Percentiles rank a stretch among this genome's conserved stretches.
These are phyloP conservation scores for Citrus cavaleriei DNA, from an alignment of 345 rosid species.

Conservation along the genomic window DNA sequence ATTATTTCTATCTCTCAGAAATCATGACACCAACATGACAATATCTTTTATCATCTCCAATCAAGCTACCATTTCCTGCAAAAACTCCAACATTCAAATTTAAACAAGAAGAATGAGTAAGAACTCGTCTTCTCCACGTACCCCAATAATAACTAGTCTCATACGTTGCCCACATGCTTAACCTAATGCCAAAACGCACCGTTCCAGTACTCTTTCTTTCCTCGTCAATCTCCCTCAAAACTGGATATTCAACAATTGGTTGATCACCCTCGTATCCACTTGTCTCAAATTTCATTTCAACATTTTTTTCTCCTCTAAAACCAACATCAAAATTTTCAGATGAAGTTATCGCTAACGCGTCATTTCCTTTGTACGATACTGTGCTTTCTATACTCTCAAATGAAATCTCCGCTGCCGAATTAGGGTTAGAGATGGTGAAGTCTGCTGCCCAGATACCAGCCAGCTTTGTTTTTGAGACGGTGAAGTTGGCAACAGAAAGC, in stretches of 20 bases:
- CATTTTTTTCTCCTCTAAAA: not conserved
- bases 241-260: slow-evolving; percentile 11
- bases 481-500: slow-evolving; percentile 18
- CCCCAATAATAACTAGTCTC: not conserved
- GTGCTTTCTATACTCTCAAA: slow-evolving; percentile 4
- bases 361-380: slow-evolving; percentile 3
- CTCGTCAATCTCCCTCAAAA: slow-evolving; percentile 13
- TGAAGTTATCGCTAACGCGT: not conserved
- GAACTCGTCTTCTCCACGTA: slow-evolving; percentile 17
- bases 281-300: not conserved
- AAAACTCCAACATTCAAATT: slow-evolving; percentile 3
- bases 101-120: not conserved
- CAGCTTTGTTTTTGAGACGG: slow-evolving; percentile 4
- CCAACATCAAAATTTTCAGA: slow-evolving; percentile 4
- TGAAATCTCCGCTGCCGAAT: not conserved
- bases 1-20: not conserved
- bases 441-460: slow-evolving; percentile 18
- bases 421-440: slow-evolving; percentile 22
- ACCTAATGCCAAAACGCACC: slow-evolving; percentile 16
- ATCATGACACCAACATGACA: not conserved
- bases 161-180: slow-evolving; percentile 14
- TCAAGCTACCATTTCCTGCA: not conserved
- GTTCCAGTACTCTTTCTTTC: not conserved
- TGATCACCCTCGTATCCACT: slow-evolving; percentile 9
- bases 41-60: not conserved